Conservation (phyloP, 306 rosid genomes). For the Datisca glomerata region DNA sequence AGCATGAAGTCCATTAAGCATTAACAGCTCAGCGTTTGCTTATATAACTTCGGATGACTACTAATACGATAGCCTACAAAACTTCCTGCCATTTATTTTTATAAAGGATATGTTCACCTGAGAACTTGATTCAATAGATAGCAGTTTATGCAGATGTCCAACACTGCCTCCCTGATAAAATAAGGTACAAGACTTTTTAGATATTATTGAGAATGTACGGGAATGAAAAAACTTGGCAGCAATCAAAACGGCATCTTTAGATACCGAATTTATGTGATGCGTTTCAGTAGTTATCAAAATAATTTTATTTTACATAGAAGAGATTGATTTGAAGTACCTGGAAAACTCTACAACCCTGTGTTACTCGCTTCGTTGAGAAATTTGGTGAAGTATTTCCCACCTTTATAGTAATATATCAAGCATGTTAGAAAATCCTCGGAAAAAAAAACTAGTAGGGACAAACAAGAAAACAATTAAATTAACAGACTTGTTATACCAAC, state of each 20-base stretch:
- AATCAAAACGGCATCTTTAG: background rate
- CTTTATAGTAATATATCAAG: no score
- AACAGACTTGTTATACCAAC: constrained; percentile 26
- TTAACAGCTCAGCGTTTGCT: no score
- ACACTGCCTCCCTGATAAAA: constrained; percentile 87
- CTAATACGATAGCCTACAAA: no score
- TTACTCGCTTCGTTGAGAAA: constrained; percentile 22
- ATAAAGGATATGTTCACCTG: constrained; percentile 60
- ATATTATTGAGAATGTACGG: background rate
- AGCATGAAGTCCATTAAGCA: constrained; percentile 6
- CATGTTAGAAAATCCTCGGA: no score
- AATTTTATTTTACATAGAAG: background rate
- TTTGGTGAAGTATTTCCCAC: constrained; percentile 54
- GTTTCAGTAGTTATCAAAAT: background rate
- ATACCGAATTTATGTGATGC: background rate
- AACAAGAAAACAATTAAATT: no score
- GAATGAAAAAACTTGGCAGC: background rate
- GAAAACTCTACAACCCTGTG: constrained; percentile 49
- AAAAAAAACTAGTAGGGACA: no score
- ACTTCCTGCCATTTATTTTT: no score
- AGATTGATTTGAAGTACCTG: constrained; percentile 41
- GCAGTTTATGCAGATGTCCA: constrained; percentile 82
- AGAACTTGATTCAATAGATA: constrained; percentile 82
- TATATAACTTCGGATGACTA: no score
- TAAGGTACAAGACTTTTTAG: background rate